Evolutionary conservation across 805 yeast species (phyloP), one percentile per base, ranked within the genome.

Genomic region (Metschnikowia noctiluminum): DNA sequence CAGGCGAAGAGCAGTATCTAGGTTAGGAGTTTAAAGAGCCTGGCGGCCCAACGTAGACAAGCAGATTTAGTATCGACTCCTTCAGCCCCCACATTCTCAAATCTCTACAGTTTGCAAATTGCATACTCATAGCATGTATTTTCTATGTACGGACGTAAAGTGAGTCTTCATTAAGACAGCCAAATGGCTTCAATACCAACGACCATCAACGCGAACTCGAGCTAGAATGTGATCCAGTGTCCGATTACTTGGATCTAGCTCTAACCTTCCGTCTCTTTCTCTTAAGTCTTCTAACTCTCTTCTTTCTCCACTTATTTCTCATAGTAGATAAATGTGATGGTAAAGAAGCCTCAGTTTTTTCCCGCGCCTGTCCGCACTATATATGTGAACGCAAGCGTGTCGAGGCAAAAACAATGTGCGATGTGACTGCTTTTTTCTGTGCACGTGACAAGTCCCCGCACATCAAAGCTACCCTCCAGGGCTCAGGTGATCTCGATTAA

Each of bases 181-280:
- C 40, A 42, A n/a, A 7, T 31, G 30, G 30, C 12, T 30, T 37
- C 7, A n/a, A 26, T 35, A 31, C 40, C 37, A 43, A 40, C 45
- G 27, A 28, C 45, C 42, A 38, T 42, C 47, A 40, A 34, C 40
- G 34, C 28, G 49, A 47, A 49, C 49, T 48, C 54, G 43, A 40
- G 54, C 54, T 46, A 50, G 43, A 47, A 40, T 40, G 36, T 38
- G 52, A 49, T 53, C 58, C 50, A 47, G 48, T 45, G 73, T 71
- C 73, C 86, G 87, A 82, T 87, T 87, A 88, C 85, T 88, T 88
- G 84, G 96, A 89, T 89, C 98, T 90, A 81, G 98, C 98, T 89
- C 98, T 89, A 73, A 92, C 97, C 96, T 92, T 92, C 97, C 98
- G 97, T 87, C 98, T 89, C 96, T 92, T 92, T 85, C 97, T 89